Evolutionary conservation across 257 asterid species (phyloP).

Genomic region (Asclepias syriaca): DNA sequence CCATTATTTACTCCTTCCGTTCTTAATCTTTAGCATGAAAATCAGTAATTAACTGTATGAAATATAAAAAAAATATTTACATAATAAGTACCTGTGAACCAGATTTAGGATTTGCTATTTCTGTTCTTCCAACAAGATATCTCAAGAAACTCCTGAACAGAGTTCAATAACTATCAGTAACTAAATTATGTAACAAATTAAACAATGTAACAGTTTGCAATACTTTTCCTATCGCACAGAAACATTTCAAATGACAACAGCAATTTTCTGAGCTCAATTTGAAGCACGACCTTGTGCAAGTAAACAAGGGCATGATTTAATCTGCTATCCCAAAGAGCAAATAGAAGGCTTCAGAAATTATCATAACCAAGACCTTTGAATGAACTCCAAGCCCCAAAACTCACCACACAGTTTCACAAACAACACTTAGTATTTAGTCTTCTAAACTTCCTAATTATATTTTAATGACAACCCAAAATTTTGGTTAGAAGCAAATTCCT

Average conservation of each 20-base stretch:
- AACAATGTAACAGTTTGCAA: background rate
- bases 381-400: background rate
- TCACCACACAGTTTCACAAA: no score
- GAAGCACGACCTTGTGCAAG: background rate
- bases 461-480: background rate
- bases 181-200: background rate
- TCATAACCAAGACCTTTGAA: background rate
- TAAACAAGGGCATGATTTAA: background rate
- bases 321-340: background rate
- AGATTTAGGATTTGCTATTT: conserved; percentile 60
- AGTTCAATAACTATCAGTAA: conserved; percentile 13
- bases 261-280: background rate
- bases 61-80: background rate
- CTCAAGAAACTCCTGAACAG: conserved; percentile 77
- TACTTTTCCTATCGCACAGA: background rate
- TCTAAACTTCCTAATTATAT: no score
- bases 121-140: conserved; percentile 64
- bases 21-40: background rate
- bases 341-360: background rate
- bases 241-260: background rate
- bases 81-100: conserved; percentile 67
- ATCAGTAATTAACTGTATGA: background rate
- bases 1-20: background rate
- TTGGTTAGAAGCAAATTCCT: background rate
- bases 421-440: no score